phyloP scores from a whole-genome alignment of 1,284 basidiomycete species.

The Mrakiaceae sp. region DNA sequence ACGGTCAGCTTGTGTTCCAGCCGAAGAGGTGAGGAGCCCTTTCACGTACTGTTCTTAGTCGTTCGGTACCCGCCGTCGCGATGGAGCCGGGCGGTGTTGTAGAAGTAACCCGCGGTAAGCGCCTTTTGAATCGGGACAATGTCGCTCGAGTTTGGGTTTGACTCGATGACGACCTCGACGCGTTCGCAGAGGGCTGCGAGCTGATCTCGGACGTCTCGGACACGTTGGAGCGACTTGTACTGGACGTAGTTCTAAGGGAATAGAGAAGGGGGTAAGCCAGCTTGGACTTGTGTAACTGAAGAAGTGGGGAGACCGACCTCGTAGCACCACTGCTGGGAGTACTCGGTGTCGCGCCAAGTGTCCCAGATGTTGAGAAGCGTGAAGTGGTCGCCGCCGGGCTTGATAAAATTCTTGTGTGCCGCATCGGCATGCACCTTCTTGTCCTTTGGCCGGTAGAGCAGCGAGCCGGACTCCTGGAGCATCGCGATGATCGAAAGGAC shows the following conservation, averaged over 20 bases:
- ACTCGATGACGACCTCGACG: constrained; percentile 81
- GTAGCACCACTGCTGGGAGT: constrained; percentile 63
- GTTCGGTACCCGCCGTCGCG: constrained; percentile 87
- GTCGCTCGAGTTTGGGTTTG: constrained; percentile 81
- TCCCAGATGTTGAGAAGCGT: constrained; percentile 95
- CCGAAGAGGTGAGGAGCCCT: not conserved
- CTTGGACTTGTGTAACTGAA: not conserved
- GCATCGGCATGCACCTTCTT: constrained; percentile 92
- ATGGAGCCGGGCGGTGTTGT: constrained; percentile 53
- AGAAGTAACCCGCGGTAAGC: constrained; percentile 83
- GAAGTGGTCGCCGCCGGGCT: constrained; percentile 94
- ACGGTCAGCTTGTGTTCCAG: not conserved
- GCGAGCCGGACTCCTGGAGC: constrained; percentile 86
- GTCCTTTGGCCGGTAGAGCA: constrained; percentile 97
- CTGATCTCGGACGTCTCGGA: constrained; percentile 90
- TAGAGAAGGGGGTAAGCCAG: constrained; percentile 17
- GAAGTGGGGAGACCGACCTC: constrained; percentile 19
- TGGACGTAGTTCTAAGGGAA: constrained; percentile 74
- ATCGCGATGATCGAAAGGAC: constrained; percentile 94
- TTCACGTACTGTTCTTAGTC: constrained; percentile 59
- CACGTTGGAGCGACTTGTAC: constrained; percentile 86
- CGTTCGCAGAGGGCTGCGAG: constrained; percentile 89
- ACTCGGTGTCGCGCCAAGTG: constrained; percentile 95
- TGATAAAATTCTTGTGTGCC: constrained; percentile 90
- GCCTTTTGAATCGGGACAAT: constrained; percentile 89